These are phyloP conservation scores for Coprinopsis strossmayeri DNA, from an alignment of 768 basidiomycete species.

Conservation along the genomic window DNA sequence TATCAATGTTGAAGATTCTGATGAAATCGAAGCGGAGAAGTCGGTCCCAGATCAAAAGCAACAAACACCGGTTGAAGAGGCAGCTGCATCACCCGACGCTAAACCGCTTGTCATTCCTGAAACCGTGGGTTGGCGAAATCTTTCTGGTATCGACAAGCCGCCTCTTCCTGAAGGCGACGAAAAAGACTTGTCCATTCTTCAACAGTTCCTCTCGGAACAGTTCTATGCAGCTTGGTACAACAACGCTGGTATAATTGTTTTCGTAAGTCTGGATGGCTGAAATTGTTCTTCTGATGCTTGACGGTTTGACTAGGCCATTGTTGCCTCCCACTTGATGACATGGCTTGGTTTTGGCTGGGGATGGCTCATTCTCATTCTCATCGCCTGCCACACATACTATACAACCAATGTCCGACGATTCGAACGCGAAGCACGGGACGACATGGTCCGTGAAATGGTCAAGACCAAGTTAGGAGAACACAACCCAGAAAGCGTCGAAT, in stretches of 20 bases:
- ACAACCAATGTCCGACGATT: conserved; percentile 71
- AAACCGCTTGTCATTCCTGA: conserved; percentile 64
- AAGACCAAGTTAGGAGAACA: conserved; percentile 79
- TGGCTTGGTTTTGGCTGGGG: conserved; percentile 85
- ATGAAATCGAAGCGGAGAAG: neutral
- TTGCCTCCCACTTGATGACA: conserved; percentile 80
- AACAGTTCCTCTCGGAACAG: conserved; percentile 67
- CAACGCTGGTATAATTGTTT: conserved; percentile 76
- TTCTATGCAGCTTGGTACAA: conserved; percentile 87
- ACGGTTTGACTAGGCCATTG: conserved; percentile 54
- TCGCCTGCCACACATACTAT: conserved; percentile 88
- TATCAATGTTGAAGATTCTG: conserved; percentile 2
- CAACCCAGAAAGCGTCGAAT: conserved; percentile 79
- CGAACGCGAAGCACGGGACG: conserved; percentile 78
- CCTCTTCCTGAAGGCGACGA: conserved; percentile 47
- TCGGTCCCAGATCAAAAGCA: conserved; percentile 12
- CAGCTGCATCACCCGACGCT: conserved; percentile 49
- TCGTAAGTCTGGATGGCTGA: conserved; percentile 43
- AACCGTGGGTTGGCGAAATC: conserved; percentile 74
- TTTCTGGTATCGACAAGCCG: conserved; percentile 54
- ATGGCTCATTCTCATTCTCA: conserved; percentile 83
- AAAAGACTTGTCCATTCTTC: conserved; percentile 58
- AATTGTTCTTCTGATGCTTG: conserved; percentile 1
- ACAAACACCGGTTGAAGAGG: conserved; percentile 26
- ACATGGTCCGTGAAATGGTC: conserved; percentile 92